Percentiles rank a stretch among this genome's conserved stretches.
phyloP scores from a whole-genome alignment of 2,329 filamentous ascomycete species.

The Sclerotinia subarctica region DNA sequence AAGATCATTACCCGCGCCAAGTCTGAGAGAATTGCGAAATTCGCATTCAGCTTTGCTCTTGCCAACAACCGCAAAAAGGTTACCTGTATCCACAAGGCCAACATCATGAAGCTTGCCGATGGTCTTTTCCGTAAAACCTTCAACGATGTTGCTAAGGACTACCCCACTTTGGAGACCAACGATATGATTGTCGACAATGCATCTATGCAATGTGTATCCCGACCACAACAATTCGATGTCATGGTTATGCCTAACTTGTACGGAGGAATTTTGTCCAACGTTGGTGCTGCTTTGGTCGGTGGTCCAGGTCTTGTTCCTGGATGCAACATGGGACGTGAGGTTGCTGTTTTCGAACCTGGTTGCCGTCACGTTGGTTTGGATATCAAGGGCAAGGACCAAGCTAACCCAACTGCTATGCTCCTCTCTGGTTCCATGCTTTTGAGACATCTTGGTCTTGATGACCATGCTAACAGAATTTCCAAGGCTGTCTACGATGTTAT shows the following conservation, averaged over 20 bases:
- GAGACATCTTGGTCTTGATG: conserved; percentile 92
- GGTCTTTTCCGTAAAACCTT: conserved; percentile 98
- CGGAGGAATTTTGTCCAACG: conserved; percentile 98
- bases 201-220: conserved; percentile 97
- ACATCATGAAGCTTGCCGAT: conserved; percentile 99
- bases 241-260: conserved; percentile 99
- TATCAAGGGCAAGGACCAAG: conserved; percentile 99
- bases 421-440: conserved; percentile 96
- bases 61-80: conserved; percentile 99
- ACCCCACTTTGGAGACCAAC: conserved; percentile 91
- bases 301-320: conserved; percentile 95
- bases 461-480: conserved; percentile 97
- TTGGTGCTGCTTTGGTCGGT: conserved; percentile 93
- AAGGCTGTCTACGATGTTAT: conserved; percentile 78
- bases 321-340: conserved; percentile 99
- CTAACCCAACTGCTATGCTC: conserved; percentile 94
- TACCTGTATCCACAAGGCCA: conserved; percentile 99
- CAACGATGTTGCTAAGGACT: conserved; percentile 89
- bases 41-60: conserved; percentile 95
- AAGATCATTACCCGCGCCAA: conserved; percentile 99
- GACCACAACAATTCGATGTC: conserved; percentile 97
- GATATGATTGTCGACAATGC: conserved; percentile 99
- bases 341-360: conserved; percentile 97
- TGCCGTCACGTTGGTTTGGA: conserved; percentile 99
- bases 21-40: conserved; percentile 98